Evolutionary conservation across 2,329 filamentous ascomycete genomes (phyloP), one percentile per base, ranked within the genome.

Genomic region (Thermomyces lanuginosus): DNA sequence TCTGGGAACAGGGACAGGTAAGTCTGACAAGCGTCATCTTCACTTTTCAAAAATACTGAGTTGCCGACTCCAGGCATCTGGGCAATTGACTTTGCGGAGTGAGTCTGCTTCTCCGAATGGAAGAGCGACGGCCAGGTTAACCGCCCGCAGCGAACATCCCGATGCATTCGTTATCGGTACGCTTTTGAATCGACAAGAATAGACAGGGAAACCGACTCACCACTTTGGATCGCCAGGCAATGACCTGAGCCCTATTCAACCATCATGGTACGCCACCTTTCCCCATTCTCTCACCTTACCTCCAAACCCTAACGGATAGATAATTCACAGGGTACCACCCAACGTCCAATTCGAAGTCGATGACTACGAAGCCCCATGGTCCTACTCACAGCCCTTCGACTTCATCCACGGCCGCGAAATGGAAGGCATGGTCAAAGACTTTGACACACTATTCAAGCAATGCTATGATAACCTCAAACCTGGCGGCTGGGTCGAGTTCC

Each of bases 41-140:
- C n/a, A n/a, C n/a, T n/a, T n/a, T n/a, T 16, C 9, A n/a, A 11
- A 5, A n/a, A 17, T 21, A 21, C 11, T 21, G 26, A 10, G 3
- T 15, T 8, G 12, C 26, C 23, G 3, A 30, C 11, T 25, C 15
- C 16, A 33, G 49, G 50, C 5, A 46, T 51, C 4, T 55, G 51
- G 51, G 49, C 50, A 13, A 49, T 55, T 22, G 48, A 54, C 24
- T 46, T 52, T 31, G 50, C 49, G 17, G 49, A 55, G 34, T 36
- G 31, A 19, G 34, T 16, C 9, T 16, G n/a, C 15, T 9, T 14
- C 21, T 15, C 17, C 10, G 17, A 13, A 4, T 12, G 3, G n/a
- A 9, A 9, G n/a, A 2, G 9, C 2, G 11, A 27, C 18, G 18
- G 14, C 18, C n/a, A 21, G 6, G 22, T 15, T 12, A 8, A 16